A percentile compares a stretch with the other conserved stretches of the same genome.
Conservation (phyloP, 176 grass and related monocot genomes). For the Lolium rigidum region DNA sequence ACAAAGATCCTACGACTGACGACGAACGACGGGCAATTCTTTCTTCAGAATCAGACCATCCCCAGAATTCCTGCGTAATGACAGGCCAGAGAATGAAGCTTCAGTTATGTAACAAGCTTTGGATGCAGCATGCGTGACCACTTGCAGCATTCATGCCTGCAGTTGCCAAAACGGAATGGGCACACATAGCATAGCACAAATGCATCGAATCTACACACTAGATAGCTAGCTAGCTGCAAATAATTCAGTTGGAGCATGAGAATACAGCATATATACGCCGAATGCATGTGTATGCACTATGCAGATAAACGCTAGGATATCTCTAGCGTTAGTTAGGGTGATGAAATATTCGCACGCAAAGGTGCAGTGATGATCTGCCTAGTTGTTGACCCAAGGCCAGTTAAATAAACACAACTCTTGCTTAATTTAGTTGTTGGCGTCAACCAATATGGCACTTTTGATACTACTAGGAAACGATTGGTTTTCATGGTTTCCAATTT, state of each 20-base stretch:
- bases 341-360: slow-evolving; percentile 29
- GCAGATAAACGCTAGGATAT: not conserved
- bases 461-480: not conserved
- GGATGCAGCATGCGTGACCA: not conserved
- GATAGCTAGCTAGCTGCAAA: not conserved
- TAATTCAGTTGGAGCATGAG: not conserved
- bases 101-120: too few species aligned
- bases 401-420: not conserved
- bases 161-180: not conserved
- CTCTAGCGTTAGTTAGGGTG: not conserved
- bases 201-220: not conserved
- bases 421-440: not conserved
- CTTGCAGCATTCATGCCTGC: not conserved
- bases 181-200: not conserved
- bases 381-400: not conserved
- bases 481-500: not conserved
- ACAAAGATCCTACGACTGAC: not conserved
- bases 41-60: too few species aligned
- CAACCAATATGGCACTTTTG: not conserved
- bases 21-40: not conserved
- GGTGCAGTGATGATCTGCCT: not conserved
- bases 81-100: too few species aligned
- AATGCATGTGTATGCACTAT: not conserved
- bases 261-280: not conserved
- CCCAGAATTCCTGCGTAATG: too few species aligned